A percentile compares a stretch with the other conserved stretches of the same genome.
Evolutionary conservation across 1,284 basidiomycete genomes (phyloP).

Genomic region (Cutaneotrichosporon mucoides): DNA sequence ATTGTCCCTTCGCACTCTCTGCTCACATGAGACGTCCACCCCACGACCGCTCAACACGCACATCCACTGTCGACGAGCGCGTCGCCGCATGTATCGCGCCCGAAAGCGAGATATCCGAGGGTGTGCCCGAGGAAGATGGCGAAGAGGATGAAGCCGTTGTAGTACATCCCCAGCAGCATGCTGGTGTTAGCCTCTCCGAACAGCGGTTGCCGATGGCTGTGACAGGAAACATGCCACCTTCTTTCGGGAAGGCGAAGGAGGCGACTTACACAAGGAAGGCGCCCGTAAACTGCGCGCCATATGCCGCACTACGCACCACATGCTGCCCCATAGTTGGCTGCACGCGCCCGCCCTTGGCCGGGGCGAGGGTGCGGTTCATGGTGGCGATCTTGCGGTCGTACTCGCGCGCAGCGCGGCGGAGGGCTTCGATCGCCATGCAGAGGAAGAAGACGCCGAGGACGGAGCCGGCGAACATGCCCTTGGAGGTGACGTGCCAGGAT

Average conservation of each 20-base stretch:
- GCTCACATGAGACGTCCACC: too few relatives aligned
- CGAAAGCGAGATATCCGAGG: slow-evolving; percentile 39
- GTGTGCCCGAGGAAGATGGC: slow-evolving; percentile 47
- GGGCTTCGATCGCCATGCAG: slow-evolving; percentile 45
- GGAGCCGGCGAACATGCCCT: slow-evolving; percentile 46
- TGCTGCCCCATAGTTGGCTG: slow-evolving; percentile 39
- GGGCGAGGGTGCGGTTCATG: background rate
- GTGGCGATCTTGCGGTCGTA: slow-evolving; percentile 45
- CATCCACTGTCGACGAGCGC: slow-evolving; percentile 7
- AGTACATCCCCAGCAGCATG: slow-evolving; percentile 31
- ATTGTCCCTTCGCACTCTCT: too few relatives aligned
- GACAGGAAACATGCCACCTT: too few relatives aligned
- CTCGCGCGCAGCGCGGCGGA: slow-evolving; percentile 45
- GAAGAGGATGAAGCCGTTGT: slow-evolving; percentile 47
- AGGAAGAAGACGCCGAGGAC: slow-evolving; percentile 50
- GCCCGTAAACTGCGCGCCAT: slow-evolving; percentile 47
- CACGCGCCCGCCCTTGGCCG: background rate
- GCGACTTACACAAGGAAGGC: slow-evolving; percentile 43
- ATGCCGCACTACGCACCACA: slow-evolving; percentile 38
- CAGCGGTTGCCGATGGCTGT: background rate
- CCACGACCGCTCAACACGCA: slow-evolving; percentile 6
- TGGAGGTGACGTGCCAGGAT: slow-evolving; percentile 44
- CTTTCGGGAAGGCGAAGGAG: too few relatives aligned
- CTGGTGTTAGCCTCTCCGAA: slow-evolving; percentile 3
- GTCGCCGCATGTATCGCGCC: slow-evolving; percentile 27